Evolutionary conservation across 1,139 yeast genomes (phyloP).

Genomic region (Magnusiomyces suaveolens): DNA sequence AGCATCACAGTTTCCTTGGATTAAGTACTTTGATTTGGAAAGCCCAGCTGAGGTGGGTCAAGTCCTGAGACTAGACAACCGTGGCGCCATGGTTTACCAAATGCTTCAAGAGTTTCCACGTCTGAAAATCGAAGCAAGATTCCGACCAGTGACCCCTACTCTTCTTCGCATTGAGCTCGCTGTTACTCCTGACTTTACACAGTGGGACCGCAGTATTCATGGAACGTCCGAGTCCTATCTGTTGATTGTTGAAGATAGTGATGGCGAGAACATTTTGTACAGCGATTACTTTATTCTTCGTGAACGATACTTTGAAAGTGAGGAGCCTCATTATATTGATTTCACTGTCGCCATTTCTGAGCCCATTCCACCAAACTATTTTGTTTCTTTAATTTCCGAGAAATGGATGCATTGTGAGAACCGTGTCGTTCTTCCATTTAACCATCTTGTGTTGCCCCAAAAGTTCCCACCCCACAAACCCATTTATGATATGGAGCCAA

Average conservation of each 20-base stretch:
- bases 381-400: constrained; percentile 64
- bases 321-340: constrained; percentile 44
- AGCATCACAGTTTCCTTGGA: constrained; percentile 75
- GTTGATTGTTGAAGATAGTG: constrained; percentile 69
- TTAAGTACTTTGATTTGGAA: constrained; percentile 54
- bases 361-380: constrained; percentile 67
- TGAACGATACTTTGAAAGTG: constrained; percentile 41
- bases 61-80: constrained; percentile 62
- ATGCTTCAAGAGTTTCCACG: constrained; percentile 66
- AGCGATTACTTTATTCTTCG: constrained; percentile 47
- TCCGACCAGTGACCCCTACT: constrained; percentile 70
- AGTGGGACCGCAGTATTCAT: constrained; percentile 61
- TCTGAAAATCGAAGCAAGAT: constrained; percentile 45
- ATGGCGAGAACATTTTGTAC: constrained; percentile 65
- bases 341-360: constrained; percentile 53
- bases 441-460: constrained; percentile 52
- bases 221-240: constrained; percentile 57
- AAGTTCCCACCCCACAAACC: constrained; percentile 57
- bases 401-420: constrained; percentile 75
- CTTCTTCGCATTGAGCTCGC: constrained; percentile 58
- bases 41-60: constrained; percentile 71
- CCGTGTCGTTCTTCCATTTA: constrained; percentile 52
- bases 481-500: constrained; percentile 41
- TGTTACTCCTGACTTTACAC: constrained; percentile 54
- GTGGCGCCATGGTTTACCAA: constrained; percentile 54